phyloP scores from a whole-genome alignment of 2,329 filamentous ascomycete genomes.

The Phaeosphaeriaceae sp. region DNA sequence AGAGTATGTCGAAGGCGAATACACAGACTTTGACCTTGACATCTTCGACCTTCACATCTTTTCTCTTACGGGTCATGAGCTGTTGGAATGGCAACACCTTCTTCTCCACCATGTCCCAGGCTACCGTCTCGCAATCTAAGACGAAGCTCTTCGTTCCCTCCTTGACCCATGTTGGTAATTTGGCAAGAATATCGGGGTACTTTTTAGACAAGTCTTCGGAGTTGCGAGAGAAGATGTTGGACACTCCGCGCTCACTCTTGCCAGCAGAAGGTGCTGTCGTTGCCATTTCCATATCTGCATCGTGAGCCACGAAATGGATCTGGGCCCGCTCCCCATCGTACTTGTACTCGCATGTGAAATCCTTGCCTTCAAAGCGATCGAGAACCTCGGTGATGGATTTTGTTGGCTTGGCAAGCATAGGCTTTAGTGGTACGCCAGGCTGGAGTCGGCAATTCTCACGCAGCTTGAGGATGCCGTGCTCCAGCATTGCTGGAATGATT shows the following conservation, averaged over 20 bases:
- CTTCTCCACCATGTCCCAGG: conserved; percentile 93
- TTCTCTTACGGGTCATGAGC: conserved; percentile 96
- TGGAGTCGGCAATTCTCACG: conserved; percentile 87
- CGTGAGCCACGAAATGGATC: conserved; percentile 93
- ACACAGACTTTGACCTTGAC: conserved; percentile 97
- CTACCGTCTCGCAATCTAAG: conserved; percentile 97
- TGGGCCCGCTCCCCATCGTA: conserved; percentile 98
- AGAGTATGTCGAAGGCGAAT: conserved; percentile 94
- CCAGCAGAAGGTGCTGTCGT: conserved; percentile 64
- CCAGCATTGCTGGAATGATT: conserved; percentile 87
- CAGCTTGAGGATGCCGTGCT: conserved; percentile 84
- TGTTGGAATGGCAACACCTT: conserved; percentile 97
- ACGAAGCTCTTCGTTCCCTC: conserved; percentile 92
- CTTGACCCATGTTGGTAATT: conserved; percentile 89
- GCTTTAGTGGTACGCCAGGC: conserved; percentile 93
- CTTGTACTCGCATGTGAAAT: conserved; percentile 98
- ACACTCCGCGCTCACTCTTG: conserved; percentile 75
- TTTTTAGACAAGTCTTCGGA: conserved; percentile 97
- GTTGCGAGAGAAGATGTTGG: conserved; percentile 95
- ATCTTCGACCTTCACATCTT: conserved; percentile 94
- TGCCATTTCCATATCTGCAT: conserved; percentile 73
- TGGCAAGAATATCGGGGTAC: conserved; percentile 92
- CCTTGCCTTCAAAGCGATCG: conserved; percentile 92
- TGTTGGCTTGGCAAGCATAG: conserved; percentile 98
- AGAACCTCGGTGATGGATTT: conserved; percentile 98